phyloP scores from a whole-genome alignment of 441 rosid genomes.

The Isatis lusitanica region DNA sequence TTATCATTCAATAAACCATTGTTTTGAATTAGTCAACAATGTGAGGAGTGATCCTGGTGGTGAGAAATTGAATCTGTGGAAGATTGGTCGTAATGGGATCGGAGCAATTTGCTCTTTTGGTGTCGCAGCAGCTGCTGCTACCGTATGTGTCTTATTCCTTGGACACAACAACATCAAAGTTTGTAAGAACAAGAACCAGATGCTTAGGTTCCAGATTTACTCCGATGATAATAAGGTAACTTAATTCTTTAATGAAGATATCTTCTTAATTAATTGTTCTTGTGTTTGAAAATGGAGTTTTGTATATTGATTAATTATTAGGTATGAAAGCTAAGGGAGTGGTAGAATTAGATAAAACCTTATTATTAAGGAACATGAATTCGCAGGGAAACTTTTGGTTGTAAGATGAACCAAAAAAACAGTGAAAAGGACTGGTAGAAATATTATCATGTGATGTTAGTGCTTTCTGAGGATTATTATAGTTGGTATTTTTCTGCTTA shows the following conservation, averaged over 20 bases:
- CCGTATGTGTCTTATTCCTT: conserved; percentile 64
- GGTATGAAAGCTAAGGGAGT: conserved; percentile 14
- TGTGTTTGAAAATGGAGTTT: background rate
- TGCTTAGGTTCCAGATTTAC: conserved; percentile 64
- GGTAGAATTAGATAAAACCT: conserved; percentile 1
- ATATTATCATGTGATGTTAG: background rate
- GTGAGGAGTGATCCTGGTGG: conserved; percentile 50
- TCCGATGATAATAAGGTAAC: conserved; percentile 79
- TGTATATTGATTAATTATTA: background rate
- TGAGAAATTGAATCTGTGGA: conserved; percentile 68
- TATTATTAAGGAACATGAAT: background rate
- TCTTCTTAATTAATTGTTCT: background rate
- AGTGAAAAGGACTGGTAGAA: background rate
- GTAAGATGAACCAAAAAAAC: background rate
- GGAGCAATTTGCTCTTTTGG: conserved; percentile 94
- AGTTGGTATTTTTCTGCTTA: conserved; percentile 11
- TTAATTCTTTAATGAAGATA: background rate
- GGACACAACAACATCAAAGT: conserved; percentile 57
- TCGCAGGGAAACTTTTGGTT: background rate
- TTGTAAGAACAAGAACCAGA: conserved; percentile 45
- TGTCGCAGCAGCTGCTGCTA: conserved; percentile 88
- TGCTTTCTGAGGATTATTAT: conserved; percentile 15
- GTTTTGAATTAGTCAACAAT: no score
- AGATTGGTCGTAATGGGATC: conserved; percentile 73
- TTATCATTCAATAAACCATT: no score